A percentile compares a stretch with the other conserved stretches of the same genome.
phyloP scores from a whole-genome alignment of 73 alveolate species.

The Blepharisma japonicum region DNA sequence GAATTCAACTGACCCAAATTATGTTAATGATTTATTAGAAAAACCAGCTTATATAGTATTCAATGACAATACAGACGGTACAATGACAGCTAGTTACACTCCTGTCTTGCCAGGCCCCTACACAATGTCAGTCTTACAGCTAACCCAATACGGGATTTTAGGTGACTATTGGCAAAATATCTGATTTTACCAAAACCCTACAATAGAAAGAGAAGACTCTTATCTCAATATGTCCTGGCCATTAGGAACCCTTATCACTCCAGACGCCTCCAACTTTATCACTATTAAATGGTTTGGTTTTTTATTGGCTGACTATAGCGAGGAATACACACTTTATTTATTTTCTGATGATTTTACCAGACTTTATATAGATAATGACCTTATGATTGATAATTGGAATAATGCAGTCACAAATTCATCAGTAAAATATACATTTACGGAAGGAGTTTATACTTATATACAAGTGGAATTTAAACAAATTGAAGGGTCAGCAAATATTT shows the following conservation, averaged over 20 bases:
- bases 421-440: background rate
- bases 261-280: background rate
- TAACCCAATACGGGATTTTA: background rate
- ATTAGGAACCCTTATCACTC: background rate
- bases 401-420: background rate
- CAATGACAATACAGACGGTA: background rate
- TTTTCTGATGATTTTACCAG: constrained; percentile 77
- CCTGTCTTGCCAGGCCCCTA: background rate
- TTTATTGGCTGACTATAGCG: constrained; percentile 13
- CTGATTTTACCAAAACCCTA: background rate
- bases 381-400: constrained; percentile 27
- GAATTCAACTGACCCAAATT: background rate
- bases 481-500: background rate
- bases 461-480: constrained; percentile 9
- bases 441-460: background rate
- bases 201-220: background rate
- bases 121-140: background rate
- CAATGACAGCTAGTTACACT: background rate
- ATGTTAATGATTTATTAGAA: background rate
- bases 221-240: constrained; percentile 6
- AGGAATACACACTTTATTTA: constrained; percentile 61
- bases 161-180: constrained; percentile 27
- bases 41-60: background rate
- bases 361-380: constrained; percentile 57
- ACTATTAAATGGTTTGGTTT: background rate